Evolutionary conservation across 2,329 filamentous ascomycete genomes (phyloP).

Genomic region (Sarocladiaceae sp.): DNA sequence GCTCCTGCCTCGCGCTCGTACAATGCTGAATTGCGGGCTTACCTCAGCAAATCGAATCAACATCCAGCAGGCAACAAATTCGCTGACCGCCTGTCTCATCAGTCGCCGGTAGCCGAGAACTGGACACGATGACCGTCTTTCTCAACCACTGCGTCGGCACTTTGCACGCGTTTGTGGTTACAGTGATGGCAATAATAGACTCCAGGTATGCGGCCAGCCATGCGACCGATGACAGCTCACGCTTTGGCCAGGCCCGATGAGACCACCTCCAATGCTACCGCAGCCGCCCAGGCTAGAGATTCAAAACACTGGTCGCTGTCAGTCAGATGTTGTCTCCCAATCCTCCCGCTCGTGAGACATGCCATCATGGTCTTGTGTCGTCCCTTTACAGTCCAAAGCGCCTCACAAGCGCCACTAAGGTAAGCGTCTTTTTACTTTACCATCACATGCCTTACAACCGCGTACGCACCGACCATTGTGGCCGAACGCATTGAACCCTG

Average conservation of each 20-base stretch:
- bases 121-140: background rate
- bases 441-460: background rate
- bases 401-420: background rate
- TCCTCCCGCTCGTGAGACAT: background rate
- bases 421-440: background rate
- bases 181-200: background rate
- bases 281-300: background rate
- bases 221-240: slow-evolving; percentile 7
- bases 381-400: background rate
- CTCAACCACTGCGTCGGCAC: background rate
- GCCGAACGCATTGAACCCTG: background rate
- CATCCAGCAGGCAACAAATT: no score
- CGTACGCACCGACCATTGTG: background rate
- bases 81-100: slow-evolving; percentile 5
- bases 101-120: background rate
- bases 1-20: background rate
- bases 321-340: background rate
- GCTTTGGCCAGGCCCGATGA: slow-evolving; percentile 4
- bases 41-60: background rate
- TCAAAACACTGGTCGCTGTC: background rate
- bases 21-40: background rate
- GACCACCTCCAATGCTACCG: slow-evolving; percentile 3
- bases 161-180: background rate
- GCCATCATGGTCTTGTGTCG: background rate
- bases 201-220: slow-evolving; percentile 1